Evolutionary conservation across 129 eudicot genomes (phyloP), one percentile per base, ranked within the genome.

Genomic region (Ambrosia trifida): DNA sequence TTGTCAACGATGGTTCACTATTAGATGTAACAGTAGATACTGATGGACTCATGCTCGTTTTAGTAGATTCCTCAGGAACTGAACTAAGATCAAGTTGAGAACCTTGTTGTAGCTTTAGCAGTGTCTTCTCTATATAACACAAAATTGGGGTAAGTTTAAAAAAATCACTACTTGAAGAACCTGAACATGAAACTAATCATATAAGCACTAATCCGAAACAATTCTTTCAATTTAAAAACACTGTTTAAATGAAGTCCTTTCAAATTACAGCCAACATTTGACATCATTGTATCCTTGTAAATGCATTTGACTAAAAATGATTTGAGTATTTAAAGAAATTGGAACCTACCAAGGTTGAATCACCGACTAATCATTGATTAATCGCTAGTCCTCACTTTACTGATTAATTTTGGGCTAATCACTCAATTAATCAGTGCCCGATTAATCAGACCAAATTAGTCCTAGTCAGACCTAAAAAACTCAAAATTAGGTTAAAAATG

Each of bases 81-180:
- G 56, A 17, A 60, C 72, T 75, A 44, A 66, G 62, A 79, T 69
- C 65, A 14, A 77, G 86, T 12, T 57, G 85, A 65, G 97, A 86
- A n/a, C 96, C 97, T 78, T 86, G 74, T 79, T 84, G 86, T 60
- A 91, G 91, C 86, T 88, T 91, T 82, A 84, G 36, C 31, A 91
- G 82, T 24, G 96, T 91, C 53, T 85, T 76, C 69, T 91, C 97
- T 91, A 64, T 81, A 84, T 61, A 64, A 80, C 44, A 20, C 53
- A 13, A 38, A 19, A 17, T 1, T 19, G 2, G 5, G 4, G 31
- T 46, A 31, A 31, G 10, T 2, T 56, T 8, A 40, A 7, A 38
- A 8, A 30, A 54, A 10, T 28, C 33, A 0, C 36, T 32, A 2
- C 36, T 32, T 32, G 36, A 32, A 32, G 36, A 32, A 32, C 4